Percentiles rank a stretch among this genome's conserved stretches.
Conservation (phyloP, 139 green algal genomes). For the Picochlorum sp. region DNA sequence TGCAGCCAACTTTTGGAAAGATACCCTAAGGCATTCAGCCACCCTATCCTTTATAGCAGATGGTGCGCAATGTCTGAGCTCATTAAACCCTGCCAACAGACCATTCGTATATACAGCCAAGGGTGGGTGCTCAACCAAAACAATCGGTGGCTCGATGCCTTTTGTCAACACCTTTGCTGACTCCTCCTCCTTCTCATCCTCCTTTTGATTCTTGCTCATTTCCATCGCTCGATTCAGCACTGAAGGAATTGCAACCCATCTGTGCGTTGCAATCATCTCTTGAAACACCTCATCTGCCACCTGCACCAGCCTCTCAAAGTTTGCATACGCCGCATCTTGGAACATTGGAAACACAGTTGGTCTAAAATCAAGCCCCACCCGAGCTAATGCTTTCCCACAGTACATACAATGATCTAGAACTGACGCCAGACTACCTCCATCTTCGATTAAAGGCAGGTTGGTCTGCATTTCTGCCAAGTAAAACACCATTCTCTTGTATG, state of each 20-base stretch:
- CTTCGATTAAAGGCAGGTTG: constrained; percentile 51
- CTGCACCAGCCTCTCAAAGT: constrained; percentile 46
- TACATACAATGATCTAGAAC: constrained; percentile 96
- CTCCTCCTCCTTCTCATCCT: background rate
- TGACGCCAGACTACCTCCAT: constrained; percentile 67
- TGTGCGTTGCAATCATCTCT: constrained; percentile 67
- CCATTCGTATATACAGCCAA: constrained; percentile 88
- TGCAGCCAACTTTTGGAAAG: constrained; percentile 39
- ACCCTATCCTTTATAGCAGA: constrained; percentile 17
- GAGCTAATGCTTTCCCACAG: constrained; percentile 77
- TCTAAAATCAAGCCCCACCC: constrained; percentile 92
- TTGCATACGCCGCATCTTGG: constrained; percentile 49
- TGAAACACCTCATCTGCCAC: constrained; percentile 61
- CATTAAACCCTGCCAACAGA: constrained; percentile 82
- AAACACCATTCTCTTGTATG: constrained; percentile 51
- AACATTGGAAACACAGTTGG: constrained; percentile 80
- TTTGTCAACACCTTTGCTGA: background rate
- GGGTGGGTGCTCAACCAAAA: constrained; percentile 82
- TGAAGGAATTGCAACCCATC: constrained; percentile 71
- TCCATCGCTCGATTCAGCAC: constrained; percentile 8
- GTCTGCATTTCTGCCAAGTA: constrained; percentile 51
- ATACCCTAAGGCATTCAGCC: constrained; percentile 30
- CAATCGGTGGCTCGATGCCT: constrained; percentile 51
- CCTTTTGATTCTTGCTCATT: constrained; percentile 3
- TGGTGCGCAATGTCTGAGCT: constrained; percentile 87